Evolutionary conservation across 1,139 yeast genomes (phyloP), one percentile per base, ranked within the genome.

Genomic region (Hemisphaericaspora lyxosophila): DNA sequence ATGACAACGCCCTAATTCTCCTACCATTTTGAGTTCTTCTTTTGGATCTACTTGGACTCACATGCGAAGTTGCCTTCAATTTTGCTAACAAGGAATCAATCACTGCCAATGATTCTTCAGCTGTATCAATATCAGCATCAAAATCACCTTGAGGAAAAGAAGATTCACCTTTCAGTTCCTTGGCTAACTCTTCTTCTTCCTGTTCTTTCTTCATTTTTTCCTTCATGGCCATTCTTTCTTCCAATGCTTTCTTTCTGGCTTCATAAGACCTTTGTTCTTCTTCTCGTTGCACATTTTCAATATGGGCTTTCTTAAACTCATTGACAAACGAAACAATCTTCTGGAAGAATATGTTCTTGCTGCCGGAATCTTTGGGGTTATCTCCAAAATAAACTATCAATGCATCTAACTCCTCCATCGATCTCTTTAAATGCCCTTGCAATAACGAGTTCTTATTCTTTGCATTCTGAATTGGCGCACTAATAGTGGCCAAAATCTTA

Each of bases 331-430:
- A 37, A 24, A 60, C 57, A 43, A 72, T 60, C 45, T 71, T 72
- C 30, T 52, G 55, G 42, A 67, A 70, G 41, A 72, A 72, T 1
- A 55, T 50, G 38, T 62, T 64, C 33, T 70, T 52, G 35, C 73
- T 62, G 41, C 68, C 64, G 5, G 67, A 53, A 52, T 87, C 95
- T 4, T 62, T 58, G 1, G 79, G 70, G 52, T 84, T 82, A 57
- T 92, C 98, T 6, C 97, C 97, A 59, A 84, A 92, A 54, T 79
- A 84, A 35, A 67, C 67, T 92, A 92, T 82, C 36, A 87, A 64
- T 34, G 74, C 70, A 25, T 73, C 70, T 47, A 82, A 78, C 34
- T 77, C 82, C 3, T 64, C 59, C 29, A 77, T 57, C 0, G 92
- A 78, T 14, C 71, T 60, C 38, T 66, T 69, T 45, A 83, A 62